Percentiles rank a stretch among this genome's conserved stretches.
Evolutionary conservation across 768 basidiomycete genomes (phyloP).

Genomic region (Boletus pseudopeckii): DNA sequence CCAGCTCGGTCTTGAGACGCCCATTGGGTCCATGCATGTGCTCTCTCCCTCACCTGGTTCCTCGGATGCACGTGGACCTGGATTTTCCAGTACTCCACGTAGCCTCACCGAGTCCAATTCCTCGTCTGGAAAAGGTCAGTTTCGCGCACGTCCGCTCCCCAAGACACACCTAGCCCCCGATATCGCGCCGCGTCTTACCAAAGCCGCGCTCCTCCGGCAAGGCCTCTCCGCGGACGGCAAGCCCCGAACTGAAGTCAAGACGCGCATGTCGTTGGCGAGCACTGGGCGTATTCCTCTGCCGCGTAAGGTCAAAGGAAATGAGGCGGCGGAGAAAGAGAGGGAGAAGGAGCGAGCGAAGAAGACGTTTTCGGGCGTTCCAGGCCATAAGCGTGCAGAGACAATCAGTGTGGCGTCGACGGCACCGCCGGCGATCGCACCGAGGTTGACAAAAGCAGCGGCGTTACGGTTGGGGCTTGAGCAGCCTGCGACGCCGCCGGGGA

Average conservation of each 20-base stretch:
- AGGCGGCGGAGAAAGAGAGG: conserved; percentile 46
- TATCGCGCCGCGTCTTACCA: conserved; percentile 75
- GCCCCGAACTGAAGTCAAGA: conserved; percentile 14
- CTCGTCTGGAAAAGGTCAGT: conserved; percentile 46
- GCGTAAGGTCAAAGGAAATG: conserved; percentile 28
- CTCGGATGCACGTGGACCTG: conserved; percentile 21
- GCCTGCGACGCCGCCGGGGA: conserved; percentile 37
- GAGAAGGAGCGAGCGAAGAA: conserved; percentile 59
- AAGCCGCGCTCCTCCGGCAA: conserved; percentile 69
- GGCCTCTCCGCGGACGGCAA: conserved; percentile 46
- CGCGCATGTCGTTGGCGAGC: conserved; percentile 34
- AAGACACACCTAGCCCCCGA: conserved; percentile 57
- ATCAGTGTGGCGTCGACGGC: conserved; percentile 74
- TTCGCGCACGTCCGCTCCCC: conserved; percentile 69
- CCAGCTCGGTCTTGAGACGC: conserved; percentile 39
- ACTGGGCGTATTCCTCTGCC: conserved; percentile 30
- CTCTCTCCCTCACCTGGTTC: conserved; percentile 36
- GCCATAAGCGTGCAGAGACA: conserved; percentile 68
- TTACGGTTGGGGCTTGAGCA: conserved; percentile 56
- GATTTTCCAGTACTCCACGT: conserved; percentile 21
- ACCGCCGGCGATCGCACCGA: conserved; percentile 65
- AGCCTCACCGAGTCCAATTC: conserved; percentile 34
- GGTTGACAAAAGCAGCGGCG: conserved; percentile 74
- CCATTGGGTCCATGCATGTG: conserved; percentile 38
- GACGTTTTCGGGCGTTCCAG: conserved; percentile 77